A percentile compares a stretch with the other conserved stretches of the same genome.
phyloP scores from a whole-genome alignment of 164 flowering plant genomes.

The Magnolia changhungtana region DNA sequence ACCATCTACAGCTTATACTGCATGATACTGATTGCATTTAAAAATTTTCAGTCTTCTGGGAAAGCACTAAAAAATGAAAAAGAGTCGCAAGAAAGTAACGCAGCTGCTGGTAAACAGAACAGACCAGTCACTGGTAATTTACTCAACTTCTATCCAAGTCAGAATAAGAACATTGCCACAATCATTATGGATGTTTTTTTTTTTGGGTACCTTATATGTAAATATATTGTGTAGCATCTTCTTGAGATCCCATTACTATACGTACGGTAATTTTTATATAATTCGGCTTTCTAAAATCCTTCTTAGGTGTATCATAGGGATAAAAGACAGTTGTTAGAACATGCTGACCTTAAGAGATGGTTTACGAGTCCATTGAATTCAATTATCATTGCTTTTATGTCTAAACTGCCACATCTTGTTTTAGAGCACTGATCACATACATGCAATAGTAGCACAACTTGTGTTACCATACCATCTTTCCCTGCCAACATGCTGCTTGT shows the following conservation, averaged over 20 bases:
- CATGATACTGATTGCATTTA: constrained; percentile 4
- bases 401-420: background rate
- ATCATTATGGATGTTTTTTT: background rate
- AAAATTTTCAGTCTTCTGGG: constrained; percentile 68
- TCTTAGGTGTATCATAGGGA: background rate
- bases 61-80: constrained; percentile 40
- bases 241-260: background rate
- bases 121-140: constrained; percentile 45
- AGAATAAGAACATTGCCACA: background rate
- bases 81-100: constrained; percentile 29
- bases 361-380: background rate
- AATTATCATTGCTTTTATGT: background rate
- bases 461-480: too few species aligned
- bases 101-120: constrained; percentile 18
- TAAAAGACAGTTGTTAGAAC: too few species aligned
- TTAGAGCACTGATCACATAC: background rate
- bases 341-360: background rate
- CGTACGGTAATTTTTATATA: too few species aligned
- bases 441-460: background rate
- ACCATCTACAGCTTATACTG: background rate
- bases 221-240: too few species aligned
- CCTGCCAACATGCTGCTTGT: too few species aligned
- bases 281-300: too few species aligned
- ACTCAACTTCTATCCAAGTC: too few species aligned
- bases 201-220: background rate